Conservation (phyloP, 148 eudicot species). For the Rhododendron williamsianum region DNA sequence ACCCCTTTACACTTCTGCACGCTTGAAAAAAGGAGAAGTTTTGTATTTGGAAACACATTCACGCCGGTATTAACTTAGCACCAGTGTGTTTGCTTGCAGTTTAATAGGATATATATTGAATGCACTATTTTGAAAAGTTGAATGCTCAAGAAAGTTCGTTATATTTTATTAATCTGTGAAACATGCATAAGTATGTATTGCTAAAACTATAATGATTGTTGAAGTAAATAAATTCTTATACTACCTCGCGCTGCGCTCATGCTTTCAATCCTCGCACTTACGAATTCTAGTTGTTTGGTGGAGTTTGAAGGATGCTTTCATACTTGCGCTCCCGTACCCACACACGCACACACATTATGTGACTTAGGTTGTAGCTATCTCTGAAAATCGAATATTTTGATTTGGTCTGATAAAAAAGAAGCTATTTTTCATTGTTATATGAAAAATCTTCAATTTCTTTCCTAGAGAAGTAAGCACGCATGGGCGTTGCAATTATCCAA, state of each 20-base stretch:
- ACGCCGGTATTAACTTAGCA: slow-evolving; percentile 48
- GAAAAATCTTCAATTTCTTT: not conserved
- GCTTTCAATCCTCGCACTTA: too few species aligned
- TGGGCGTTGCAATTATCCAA: not conserved
- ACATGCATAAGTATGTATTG: not conserved
- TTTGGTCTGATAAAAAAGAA: not conserved
- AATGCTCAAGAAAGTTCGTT: not conserved
- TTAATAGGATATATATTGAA: not conserved
- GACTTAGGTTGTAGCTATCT: not conserved
- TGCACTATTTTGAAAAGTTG: not conserved
- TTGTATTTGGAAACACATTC: slow-evolving; percentile 84
- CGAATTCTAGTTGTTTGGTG: too few species aligned
- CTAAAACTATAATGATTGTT: not conserved
- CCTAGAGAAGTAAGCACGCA: not conserved
- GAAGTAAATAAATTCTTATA: not conserved
- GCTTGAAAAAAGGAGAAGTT: slow-evolving; percentile 97
- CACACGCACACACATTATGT: not conserved
- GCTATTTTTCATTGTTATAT: not conserved
- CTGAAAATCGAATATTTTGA: not conserved
- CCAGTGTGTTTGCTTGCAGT: not conserved
- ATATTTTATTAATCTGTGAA: not conserved
- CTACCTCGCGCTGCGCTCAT: too few species aligned
- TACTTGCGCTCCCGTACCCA: too few species aligned
- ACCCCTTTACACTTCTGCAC: slow-evolving; percentile 85
- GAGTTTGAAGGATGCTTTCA: too few species aligned